Evolutionary conservation across 768 basidiomycete species (phyloP).

Genomic region (Mycena amicta): DNA sequence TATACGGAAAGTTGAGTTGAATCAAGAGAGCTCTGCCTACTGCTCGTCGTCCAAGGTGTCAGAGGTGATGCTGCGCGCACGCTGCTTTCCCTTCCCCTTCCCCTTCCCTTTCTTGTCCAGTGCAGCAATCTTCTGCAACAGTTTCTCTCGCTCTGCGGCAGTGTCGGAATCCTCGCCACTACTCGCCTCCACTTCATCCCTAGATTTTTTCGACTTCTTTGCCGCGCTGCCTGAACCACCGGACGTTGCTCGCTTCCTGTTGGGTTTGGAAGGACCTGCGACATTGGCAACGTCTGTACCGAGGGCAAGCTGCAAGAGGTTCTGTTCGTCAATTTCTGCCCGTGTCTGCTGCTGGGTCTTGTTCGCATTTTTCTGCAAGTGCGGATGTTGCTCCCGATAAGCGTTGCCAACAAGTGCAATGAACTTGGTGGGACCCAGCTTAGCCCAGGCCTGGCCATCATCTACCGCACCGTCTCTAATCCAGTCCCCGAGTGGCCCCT

Average conservation of each 20-base stretch:
- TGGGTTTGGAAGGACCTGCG: neutral
- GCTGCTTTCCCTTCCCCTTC: neutral
- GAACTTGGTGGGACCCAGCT: neutral
- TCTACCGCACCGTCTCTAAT: neutral
- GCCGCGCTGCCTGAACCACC: neutral
- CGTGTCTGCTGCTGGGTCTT: neutral
- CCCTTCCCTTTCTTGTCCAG: neutral
- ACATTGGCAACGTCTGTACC: too few relatives aligned
- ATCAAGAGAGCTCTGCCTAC: neutral
- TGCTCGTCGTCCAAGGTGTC: neutral
- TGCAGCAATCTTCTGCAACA: neutral
- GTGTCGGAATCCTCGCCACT: neutral
- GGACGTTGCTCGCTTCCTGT: neutral
- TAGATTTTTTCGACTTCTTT: neutral
- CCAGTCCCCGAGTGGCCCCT: neutral
- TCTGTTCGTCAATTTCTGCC: neutral
- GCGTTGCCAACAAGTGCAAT: neutral
- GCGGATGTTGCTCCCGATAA: neutral
- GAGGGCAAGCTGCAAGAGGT: neutral
- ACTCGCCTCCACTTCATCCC: neutral
- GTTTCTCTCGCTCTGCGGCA: neutral
- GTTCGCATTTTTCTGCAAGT: neutral
- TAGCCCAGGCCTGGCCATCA: neutral
- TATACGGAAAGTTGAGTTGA: neutral
- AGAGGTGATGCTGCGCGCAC: neutral